A percentile compares a stretch with the other conserved stretches of the same genome.
phyloP scores from a whole-genome alignment of 768 basidiomycete species.

The Amanita phalloides region DNA sequence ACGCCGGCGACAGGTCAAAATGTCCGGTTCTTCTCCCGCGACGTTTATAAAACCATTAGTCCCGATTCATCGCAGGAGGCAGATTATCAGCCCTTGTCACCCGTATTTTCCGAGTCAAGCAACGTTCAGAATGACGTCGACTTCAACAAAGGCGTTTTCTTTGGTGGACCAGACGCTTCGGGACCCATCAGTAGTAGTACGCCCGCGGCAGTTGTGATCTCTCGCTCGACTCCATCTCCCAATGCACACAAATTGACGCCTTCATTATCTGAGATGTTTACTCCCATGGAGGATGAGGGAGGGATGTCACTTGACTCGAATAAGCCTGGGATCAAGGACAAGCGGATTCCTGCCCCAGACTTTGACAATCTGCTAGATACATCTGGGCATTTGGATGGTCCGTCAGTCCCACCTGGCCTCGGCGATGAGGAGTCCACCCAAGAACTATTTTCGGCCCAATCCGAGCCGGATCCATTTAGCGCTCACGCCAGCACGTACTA shows the following conservation, averaged over 20 bases:
- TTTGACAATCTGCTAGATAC: conserved; percentile 48
- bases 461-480: conserved; percentile 65
- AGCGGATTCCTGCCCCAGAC: conserved; percentile 29
- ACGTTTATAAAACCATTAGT: conserved; percentile 54
- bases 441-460: conserved; percentile 31
- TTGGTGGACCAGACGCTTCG: conserved; percentile 20
- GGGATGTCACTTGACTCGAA: conserved; percentile 8
- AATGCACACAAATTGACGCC: conserved; percentile 29
- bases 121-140: not conserved
- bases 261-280: conserved; percentile 40
- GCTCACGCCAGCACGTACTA: conserved; percentile 64
- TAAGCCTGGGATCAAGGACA: conserved; percentile 21
- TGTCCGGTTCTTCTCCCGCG: conserved; percentile 67
- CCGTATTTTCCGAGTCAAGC: conserved; percentile 7
- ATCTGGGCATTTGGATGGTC: conserved; percentile 43
- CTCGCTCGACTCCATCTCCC: conserved; percentile 23
- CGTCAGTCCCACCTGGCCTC: conserved; percentile 34
- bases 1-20: conserved; percentile 73
- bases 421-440: conserved; percentile 43
- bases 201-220: conserved; percentile 18
- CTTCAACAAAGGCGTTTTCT: conserved; percentile 12
- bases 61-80: conserved; percentile 47
- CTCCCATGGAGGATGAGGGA: conserved; percentile 21
- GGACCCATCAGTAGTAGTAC: conserved; percentile 16
- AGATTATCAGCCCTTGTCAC: conserved; percentile 21